A percentile compares a stretch with the other conserved stretches of the same genome.
These are phyloP conservation scores for Furcasterigmium furcatum DNA, from an alignment of 2,329 filamentous ascomycete species.

Conservation along the genomic window DNA sequence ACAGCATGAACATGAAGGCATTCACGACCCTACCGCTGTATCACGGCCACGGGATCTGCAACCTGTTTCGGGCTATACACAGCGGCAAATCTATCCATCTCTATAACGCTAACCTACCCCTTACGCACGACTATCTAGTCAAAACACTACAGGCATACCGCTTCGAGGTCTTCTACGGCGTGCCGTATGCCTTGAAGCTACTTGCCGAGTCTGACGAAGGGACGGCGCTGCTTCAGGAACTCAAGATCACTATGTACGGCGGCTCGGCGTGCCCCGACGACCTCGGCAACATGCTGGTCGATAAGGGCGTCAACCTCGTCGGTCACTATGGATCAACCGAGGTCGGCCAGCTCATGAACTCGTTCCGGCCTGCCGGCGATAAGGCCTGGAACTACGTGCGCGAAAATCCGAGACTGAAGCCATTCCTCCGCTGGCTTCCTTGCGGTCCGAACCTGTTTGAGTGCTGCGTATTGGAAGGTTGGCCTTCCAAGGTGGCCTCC, in stretches of 20 bases:
- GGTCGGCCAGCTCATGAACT: conserved; percentile 60
- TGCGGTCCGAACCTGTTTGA: conserved; percentile 31
- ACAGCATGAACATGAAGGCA: conserved; percentile 34
- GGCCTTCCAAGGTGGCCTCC: conserved; percentile 43
- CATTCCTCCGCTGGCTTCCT: conserved; percentile 26
- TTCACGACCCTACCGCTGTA: conserved; percentile 57
- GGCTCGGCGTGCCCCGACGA: conserved; percentile 58
- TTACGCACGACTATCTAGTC: conserved; percentile 47
- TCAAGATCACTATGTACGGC: conserved; percentile 54
- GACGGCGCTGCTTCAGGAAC: conserved; percentile 36
- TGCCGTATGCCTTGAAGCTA: conserved; percentile 63
- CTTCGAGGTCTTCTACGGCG: conserved; percentile 55
- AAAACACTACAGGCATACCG: conserved; percentile 35
- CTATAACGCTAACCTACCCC: conserved; percentile 51
- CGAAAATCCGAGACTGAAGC: conserved; percentile 34
- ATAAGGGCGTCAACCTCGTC: conserved; percentile 50
- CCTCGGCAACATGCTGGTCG: conserved; percentile 50
- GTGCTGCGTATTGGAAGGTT: conserved; percentile 31
- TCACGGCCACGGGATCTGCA: conserved; percentile 56
- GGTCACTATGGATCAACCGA: conserved; percentile 60
- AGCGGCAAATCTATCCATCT: conserved; percentile 46
- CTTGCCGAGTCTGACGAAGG: conserved; percentile 56
- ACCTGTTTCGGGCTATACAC: conserved; percentile 49
- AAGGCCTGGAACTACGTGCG: conserved; percentile 61
- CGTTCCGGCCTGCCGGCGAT: conserved; percentile 48